phyloP scores from a whole-genome alignment of 2,329 filamentous ascomycete species.

The Ceratocystis alfenasii region DNA sequence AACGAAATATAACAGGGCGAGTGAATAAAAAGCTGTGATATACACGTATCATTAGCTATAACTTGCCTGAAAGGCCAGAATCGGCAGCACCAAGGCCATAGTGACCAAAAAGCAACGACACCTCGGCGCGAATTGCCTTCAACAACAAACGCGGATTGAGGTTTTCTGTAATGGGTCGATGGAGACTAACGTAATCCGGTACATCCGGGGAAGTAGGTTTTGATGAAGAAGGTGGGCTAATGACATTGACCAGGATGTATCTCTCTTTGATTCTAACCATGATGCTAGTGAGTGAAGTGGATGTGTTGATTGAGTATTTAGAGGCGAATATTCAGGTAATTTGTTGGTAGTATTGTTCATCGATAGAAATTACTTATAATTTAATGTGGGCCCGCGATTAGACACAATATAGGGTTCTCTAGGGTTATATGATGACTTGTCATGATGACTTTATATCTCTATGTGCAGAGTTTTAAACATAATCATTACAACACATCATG shows the following conservation, averaged over 20 bases:
- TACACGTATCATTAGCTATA: neutral
- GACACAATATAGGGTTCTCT: too few relatives aligned
- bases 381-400: too few relatives aligned
- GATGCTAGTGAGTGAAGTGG: neutral
- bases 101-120: slow-evolving; percentile 71
- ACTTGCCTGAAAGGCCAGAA: slow-evolving; percentile 53
- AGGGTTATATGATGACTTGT: neutral
- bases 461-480: neutral
- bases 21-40: neutral
- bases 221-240: slow-evolving; percentile 53
- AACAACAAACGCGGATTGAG: slow-evolving; percentile 55
- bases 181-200: slow-evolving; percentile 57
- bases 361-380: slow-evolving; percentile 16
- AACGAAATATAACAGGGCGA: neutral
- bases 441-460: neutral
- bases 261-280: slow-evolving; percentile 94
- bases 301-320: neutral
- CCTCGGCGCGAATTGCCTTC: slow-evolving; percentile 56
- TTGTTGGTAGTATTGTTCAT: too few relatives aligned
- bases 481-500: neutral
- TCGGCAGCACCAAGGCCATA: slow-evolving; percentile 69
- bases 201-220: slow-evolving; percentile 34
- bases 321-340: neutral
- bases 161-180: slow-evolving; percentile 62
- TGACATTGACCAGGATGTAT: slow-evolving; percentile 86